Evolutionary conservation across 768 basidiomycete species (phyloP).

Genomic region (Rhizopogon vulgaris): DNA sequence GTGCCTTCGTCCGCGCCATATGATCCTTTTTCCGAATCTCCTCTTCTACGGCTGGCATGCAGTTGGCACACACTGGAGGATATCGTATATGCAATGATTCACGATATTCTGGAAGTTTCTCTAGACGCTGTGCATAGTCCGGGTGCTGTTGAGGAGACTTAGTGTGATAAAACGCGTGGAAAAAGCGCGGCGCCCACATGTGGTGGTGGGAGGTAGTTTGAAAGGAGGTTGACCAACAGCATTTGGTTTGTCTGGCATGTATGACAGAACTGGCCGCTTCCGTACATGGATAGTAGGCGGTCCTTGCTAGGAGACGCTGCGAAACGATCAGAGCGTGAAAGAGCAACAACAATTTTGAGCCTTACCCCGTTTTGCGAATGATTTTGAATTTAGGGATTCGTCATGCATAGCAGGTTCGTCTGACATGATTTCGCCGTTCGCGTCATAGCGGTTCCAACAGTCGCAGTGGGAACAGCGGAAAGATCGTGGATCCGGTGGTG

Average conservation of each 20-base stretch:
- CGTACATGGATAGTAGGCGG: slow-evolving; percentile 56
- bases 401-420: slow-evolving; percentile 89
- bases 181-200: slow-evolving; percentile 42
- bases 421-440: slow-evolving; percentile 70
- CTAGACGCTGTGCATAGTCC: slow-evolving; percentile 58
- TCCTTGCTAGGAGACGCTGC: slow-evolving; percentile 67
- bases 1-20: slow-evolving; percentile 73
- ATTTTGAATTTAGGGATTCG: slow-evolving; percentile 58
- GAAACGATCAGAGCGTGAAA: neutral
- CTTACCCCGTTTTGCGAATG: slow-evolving; percentile 71
- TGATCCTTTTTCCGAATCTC: slow-evolving; percentile 73
- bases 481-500: slow-evolving; percentile 43
- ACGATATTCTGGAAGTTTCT: slow-evolving; percentile 64
- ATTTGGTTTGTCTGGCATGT: slow-evolving; percentile 91
- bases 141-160: slow-evolving; percentile 50
- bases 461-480: slow-evolving; percentile 64
- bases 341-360: neutral
- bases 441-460: slow-evolving; percentile 72
- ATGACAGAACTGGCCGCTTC: slow-evolving; percentile 69
- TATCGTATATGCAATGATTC: slow-evolving; percentile 75
- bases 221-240: slow-evolving; percentile 78
- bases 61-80: slow-evolving; percentile 77
- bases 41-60: slow-evolving; percentile 75
- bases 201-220: slow-evolving; percentile 82
- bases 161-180: slow-evolving; percentile 3